Conservation (phyloP, 106 monocot genomes). For the Acorus gramineus region DNA sequence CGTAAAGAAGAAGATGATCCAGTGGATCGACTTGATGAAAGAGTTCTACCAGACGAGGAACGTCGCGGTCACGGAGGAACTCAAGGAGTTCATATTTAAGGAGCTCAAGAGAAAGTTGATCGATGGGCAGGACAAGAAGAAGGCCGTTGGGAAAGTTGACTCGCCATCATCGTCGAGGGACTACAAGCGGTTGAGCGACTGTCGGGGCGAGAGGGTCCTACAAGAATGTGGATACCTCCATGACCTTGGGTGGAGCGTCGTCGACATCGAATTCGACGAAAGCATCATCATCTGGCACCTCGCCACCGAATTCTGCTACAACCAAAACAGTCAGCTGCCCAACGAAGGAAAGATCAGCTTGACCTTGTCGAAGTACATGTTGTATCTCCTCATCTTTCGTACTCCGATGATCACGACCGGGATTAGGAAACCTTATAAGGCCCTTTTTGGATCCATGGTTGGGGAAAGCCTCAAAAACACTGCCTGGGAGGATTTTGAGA, state of each 20-base stretch:
- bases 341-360: not conserved
- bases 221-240: conserved; percentile 10
- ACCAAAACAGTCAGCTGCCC: too few relatives aligned
- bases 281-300: conserved; percentile 46
- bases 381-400: conserved; percentile 20
- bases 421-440: conserved; percentile 14
- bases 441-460: too few relatives aligned
- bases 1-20: not conserved
- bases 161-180: conserved; percentile 2
- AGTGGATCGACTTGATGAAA: conserved; percentile 14
- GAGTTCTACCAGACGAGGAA: not conserved
- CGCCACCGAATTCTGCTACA: conserved; percentile 29
- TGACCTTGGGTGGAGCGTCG: conserved; percentile 10
- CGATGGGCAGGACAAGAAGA: not conserved
- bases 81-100: conserved; percentile 8
- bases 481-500: too few relatives aligned
- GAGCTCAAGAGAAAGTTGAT: conserved; percentile 6
- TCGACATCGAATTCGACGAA: conserved; percentile 30
- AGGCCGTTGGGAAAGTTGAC: too few relatives aligned
- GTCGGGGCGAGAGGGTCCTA: conserved; percentile 17
- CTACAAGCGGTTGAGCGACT: conserved; percentile 3
- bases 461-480: too few relatives aligned
- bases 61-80: not conserved
- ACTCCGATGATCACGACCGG: conserved; percentile 25
- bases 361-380: conserved; percentile 32